Evolutionary conservation across 352 stramenopile species (phyloP).

Genomic region (Globisporangium megalacanthum): DNA sequence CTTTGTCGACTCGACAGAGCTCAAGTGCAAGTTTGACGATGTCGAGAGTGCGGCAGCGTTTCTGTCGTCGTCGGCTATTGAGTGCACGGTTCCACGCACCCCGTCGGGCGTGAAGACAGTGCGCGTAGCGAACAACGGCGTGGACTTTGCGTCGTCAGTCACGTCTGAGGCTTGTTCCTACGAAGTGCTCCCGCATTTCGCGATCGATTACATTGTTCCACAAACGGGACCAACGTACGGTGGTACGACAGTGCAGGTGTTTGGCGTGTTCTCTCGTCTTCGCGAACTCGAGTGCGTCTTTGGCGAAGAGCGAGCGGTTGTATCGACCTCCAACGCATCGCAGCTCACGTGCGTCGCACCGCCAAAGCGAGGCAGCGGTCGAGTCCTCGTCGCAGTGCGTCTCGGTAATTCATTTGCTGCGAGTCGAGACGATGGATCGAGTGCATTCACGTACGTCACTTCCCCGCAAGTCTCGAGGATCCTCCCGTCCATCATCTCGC

Average conservation of each 20-base stretch:
- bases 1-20: constrained; percentile 36
- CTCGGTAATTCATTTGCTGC: constrained; percentile 25
- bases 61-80: constrained; percentile 36
- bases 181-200: constrained; percentile 30
- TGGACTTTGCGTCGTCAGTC: constrained; percentile 27
- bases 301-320: constrained; percentile 19
- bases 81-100: constrained; percentile 52
- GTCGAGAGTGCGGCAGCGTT: constrained; percentile 25
- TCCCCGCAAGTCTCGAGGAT: constrained; percentile 22
- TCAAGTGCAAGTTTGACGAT: constrained; percentile 45
- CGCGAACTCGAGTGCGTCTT: constrained; percentile 39
- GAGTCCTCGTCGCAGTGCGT: constrained; percentile 17
- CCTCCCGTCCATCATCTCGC: constrained; percentile 27
- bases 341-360: constrained; percentile 31
- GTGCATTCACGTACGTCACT: constrained; percentile 22
- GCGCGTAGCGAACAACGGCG: constrained; percentile 51
- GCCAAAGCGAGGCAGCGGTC: constrained; percentile 5
- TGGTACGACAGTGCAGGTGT: constrained; percentile 31
- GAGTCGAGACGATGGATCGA: constrained; percentile 6
- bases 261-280: constrained; percentile 29
- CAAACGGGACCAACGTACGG: constrained; percentile 22
- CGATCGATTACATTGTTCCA: constrained; percentile 27
- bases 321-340: constrained; percentile 19
- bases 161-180: constrained; percentile 16
- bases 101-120: constrained; percentile 31